phyloP scores from a whole-genome alignment of 495 filamentous ascomycete species.

The Aspergillus wentii region DNA sequence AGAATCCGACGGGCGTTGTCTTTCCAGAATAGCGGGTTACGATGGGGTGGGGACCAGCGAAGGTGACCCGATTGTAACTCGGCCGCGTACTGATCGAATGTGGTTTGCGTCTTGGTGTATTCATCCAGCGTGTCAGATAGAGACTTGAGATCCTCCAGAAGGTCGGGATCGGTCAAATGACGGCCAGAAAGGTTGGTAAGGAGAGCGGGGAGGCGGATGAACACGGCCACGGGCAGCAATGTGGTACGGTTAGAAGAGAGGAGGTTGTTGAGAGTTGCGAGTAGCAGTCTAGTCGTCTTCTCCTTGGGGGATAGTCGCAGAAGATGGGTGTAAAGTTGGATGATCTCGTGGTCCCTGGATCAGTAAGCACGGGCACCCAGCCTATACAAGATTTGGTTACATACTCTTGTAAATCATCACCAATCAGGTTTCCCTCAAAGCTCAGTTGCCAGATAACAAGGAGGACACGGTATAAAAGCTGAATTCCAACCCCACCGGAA shows the following conservation, averaged over 20 bases:
- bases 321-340: conserved; percentile 84
- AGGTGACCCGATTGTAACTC: conserved; percentile 87
- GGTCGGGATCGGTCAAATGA: conserved; percentile 83
- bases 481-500: conserved; percentile 80
- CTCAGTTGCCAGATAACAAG: conserved; percentile 93
- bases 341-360: conserved; percentile 79
- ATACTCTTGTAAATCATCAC: conserved; percentile 82
- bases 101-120: conserved; percentile 94
- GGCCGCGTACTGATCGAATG: conserved; percentile 90
- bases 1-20: conserved; percentile 93
- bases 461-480: conserved; percentile 91
- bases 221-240: conserved; percentile 75
- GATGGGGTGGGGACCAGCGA: conserved; percentile 93
- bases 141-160: conserved; percentile 75
- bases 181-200: conserved; percentile 76
- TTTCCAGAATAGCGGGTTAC: conserved; percentile 84
- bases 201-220: conserved; percentile 75
- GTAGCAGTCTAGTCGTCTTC: conserved; percentile 88
- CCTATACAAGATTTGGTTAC: conserved; percentile 9
- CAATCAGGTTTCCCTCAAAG: conserved; percentile 80
- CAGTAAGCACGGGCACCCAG: conserved; percentile 12
- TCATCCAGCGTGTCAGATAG: conserved; percentile 80
- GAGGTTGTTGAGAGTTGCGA: conserved; percentile 86
- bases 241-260: conserved; percentile 66
- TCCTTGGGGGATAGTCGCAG: conserved; percentile 92